Conservation (phyloP, 108 stramenopile genomes). For the Cyclotella cryptica region DNA sequence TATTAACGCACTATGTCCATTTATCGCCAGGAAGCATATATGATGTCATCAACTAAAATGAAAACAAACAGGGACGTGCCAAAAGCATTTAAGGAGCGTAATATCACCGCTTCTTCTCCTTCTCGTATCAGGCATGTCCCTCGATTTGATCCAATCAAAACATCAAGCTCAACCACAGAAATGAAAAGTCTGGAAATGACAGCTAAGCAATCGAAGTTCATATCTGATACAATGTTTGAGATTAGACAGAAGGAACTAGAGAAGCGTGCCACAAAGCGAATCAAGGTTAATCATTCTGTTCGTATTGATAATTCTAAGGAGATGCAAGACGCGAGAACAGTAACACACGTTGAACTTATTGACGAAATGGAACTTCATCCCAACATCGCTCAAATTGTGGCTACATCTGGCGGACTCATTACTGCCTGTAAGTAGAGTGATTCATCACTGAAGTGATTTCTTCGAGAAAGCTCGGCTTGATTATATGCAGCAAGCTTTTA, state of each 20-base stretch:
- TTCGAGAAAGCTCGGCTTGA: background rate
- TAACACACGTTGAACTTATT: slow-evolving; percentile 15
- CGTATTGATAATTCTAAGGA: background rate
- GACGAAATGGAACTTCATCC: slow-evolving; percentile 45
- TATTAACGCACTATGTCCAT: background rate
- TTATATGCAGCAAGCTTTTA: background rate
- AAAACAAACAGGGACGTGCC: background rate
- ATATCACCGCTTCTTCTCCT: background rate
- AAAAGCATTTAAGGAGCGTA: background rate
- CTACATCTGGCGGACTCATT: slow-evolving; percentile 42
- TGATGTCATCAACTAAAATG: background rate
- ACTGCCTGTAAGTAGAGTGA: slow-evolving; percentile 31
- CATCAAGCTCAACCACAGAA: background rate
- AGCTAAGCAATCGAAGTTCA: slow-evolving; percentile 31
- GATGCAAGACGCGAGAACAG: background rate
- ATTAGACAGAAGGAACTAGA: slow-evolving; percentile 11
- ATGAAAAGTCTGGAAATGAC: slow-evolving; percentile 20
- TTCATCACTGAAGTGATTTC: background rate
- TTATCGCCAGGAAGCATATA: slow-evolving; percentile 9
- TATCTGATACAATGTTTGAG: slow-evolving; percentile 36
- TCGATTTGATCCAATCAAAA: background rate
- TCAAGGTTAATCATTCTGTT: slow-evolving; percentile 5
- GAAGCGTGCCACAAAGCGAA: slow-evolving; percentile 14
- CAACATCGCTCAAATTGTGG: slow-evolving; percentile 35
- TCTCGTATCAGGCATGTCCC: background rate